Evolutionary conservation across 352 stramenopile species (phyloP), one percentile per base, ranked within the genome.

Genomic region (Aphanomyces invadans): DNA sequence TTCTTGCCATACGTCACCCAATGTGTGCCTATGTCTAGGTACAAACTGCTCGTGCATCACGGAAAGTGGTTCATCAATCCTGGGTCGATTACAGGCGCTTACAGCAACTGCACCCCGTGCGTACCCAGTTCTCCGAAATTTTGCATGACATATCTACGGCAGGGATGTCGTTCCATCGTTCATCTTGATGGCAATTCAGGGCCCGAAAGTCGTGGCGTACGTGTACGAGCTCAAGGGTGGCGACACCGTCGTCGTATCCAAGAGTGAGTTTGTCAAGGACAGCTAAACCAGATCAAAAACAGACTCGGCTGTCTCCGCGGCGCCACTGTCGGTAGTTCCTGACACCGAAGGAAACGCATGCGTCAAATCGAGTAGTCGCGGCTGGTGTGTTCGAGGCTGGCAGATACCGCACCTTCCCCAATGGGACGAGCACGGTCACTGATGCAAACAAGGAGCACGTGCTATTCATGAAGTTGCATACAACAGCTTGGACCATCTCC

Each of bases 1-100:
- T n/a, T n/a, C n/a, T n/a, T 3, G 46, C 53, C 42, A 1, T 21
- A 28, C 28, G 11, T 48, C 0, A 2, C 23, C 5, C 10, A 10
- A 26, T 48, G 12, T 36, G 21, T 54, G 11, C 45, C 45, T 64
- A 15, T 66, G 21, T 26, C 3, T 61, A 91, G 82, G 23, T 87
- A 81, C 19, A 79, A 97, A 62, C 90, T 99, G 52, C 79, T 88
- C 23, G 88, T 96, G 36, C 83, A 97, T 60, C 89, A 98, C 55
- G 96, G 94, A 67, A 95, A 95, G 52, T 98, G 91, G 85, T 98
- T 98, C 66, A 90, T 99, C 53, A 99, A 99, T 74, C 97, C 97
- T 33, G 91, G 94, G 28, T 97, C 90, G 19, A 98, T 99, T 71
- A 99, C 96, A 0, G 97, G 96, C 44, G 95, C 96, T 1, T 98